Base-by-base conservation (phyloP, 371 early-diverging fungal species). In the Actinomortierella wolfii region DNA sequence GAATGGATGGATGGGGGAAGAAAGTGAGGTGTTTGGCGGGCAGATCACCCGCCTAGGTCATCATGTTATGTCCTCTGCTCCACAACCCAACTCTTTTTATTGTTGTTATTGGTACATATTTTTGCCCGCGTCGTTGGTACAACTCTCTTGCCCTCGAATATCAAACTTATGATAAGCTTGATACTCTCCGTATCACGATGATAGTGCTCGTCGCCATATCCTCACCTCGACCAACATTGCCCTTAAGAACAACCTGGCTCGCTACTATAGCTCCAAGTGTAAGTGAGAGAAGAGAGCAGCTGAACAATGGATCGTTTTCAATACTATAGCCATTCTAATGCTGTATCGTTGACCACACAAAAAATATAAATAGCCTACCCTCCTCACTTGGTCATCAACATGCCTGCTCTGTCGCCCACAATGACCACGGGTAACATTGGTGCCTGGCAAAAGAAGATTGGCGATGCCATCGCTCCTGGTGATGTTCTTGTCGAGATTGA, bases 331-430 rank as follows among this genome's bases (percentile, higher is more conserved):
- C 15, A 44, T 20, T 20, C 20, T 44, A 44, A n/a, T 44, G 44
- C 8, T 20, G 21, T 21, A 21, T 18, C 6, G 42, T 23, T 46
- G 34, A 56, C 40, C 49, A 59, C 54, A 50, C 50, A 28, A 29
- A 14, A 25, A 59, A 34, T 34, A 6, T 41, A 28, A 17, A 15
- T 78, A 86, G 88, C 83, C 40, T 92, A 84, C 82, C 99, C 99
- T 43, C 68, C 87, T 34, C 97, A 98, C 84, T 89, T 86, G 68
- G 78, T 95, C 60, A 89, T 99, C 78, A 86, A 83, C 64, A 98
- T 99, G 98, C 99, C 99, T 59, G 97, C 99, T 34, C 89, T 99
- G 61, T 97, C 97, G 15, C 99, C 99, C 21, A 99, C 99, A 61
- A 99, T 99, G 99, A 94, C 97, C 51, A 87, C 88, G 80, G 98